Percentiles rank a stretch among this genome's conserved stretches.
Conservation (phyloP, 352 stramenopile species). For the Phytopythium sindhum region DNA sequence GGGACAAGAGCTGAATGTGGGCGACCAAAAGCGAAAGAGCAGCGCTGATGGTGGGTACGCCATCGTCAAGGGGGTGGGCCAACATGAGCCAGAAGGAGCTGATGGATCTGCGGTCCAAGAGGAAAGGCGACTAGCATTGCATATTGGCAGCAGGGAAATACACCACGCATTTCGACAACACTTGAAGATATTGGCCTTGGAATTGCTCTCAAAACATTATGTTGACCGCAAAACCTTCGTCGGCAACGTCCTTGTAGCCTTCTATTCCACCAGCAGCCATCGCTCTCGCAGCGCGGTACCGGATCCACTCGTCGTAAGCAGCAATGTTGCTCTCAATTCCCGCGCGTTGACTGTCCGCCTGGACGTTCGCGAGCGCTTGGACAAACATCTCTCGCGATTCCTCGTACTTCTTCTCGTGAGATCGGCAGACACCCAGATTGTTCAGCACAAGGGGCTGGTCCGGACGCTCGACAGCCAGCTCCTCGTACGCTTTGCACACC, state of each 20-base stretch:
- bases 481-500: conserved; percentile 17
- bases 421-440: background rate
- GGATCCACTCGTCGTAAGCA: background rate
- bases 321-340: background rate
- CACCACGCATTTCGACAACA: background rate
- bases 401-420: background rate
- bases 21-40: conserved; percentile 85
- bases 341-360: background rate
- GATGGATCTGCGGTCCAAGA: conserved; percentile 81
- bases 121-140: conserved; percentile 85
- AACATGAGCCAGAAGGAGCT: conserved; percentile 81
- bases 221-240: background rate
- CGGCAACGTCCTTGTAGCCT: background rate
- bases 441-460: conserved; percentile 1
- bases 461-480: background rate
- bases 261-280: background rate
- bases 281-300: background rate
- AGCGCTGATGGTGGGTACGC: conserved; percentile 82
- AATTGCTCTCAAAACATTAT: background rate
- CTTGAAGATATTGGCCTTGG: background rate
- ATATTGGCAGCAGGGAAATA: conserved; percentile 36
- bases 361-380: background rate
- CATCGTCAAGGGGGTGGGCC: conserved; percentile 76
- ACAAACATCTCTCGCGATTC: background rate
- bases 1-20: conserved; percentile 75